These are phyloP conservation scores for Collybiopsis luxurians DNA, from an alignment of 768 basidiomycete species.

Conservation along the genomic window DNA sequence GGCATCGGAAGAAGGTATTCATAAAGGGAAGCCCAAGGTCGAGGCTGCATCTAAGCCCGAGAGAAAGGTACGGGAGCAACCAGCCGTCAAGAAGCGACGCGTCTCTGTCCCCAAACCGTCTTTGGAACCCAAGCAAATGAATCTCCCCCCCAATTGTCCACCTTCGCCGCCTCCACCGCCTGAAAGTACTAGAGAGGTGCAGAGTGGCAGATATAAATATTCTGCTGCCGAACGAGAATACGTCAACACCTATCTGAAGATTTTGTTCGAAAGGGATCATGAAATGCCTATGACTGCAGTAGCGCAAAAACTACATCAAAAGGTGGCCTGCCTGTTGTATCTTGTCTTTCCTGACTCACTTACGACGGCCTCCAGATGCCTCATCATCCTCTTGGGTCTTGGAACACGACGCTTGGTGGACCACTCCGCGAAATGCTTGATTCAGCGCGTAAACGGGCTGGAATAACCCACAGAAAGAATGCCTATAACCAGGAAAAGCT, in stretches of 20 bases:
- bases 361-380: conserved; percentile 44
- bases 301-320: conserved; percentile 35
- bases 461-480: conserved; percentile 48
- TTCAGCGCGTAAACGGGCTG: conserved; percentile 44
- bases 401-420: conserved; percentile 38
- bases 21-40: neutral
- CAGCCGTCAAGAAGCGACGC: neutral
- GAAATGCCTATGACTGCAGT: conserved; percentile 36
- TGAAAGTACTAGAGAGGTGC: conserved; percentile 22
- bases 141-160: conserved; percentile 1
- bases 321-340: conserved; percentile 37
- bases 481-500: neutral
- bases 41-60: neutral
- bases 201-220: conserved; percentile 38
- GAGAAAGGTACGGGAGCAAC: neutral
- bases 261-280: conserved; percentile 48
- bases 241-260: conserved; percentile 37
- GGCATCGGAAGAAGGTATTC: neutral
- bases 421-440: conserved; percentile 39
- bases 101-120: neutral
- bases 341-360: neutral
- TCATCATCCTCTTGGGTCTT: conserved; percentile 52
- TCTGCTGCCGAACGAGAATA: conserved; percentile 52
- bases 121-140: neutral
- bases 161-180: conserved; percentile 49